These are phyloP conservation scores for Lycium ferocissimum DNA, from an alignment of 257 asterid genomes.

Conservation along the genomic window DNA sequence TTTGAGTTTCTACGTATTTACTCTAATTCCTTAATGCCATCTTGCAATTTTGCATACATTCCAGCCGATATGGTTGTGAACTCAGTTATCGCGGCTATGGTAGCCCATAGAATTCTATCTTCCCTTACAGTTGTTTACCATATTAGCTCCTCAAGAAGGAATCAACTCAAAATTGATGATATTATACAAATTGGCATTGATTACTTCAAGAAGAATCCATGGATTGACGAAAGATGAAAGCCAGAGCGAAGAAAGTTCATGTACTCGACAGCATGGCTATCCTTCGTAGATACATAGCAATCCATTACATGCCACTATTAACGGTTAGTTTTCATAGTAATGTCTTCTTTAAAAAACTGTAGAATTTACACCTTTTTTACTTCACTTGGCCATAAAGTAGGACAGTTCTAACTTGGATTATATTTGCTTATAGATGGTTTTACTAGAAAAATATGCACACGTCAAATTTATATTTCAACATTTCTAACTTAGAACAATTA, in stretches of 20 bases:
- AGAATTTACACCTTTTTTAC: not conserved
- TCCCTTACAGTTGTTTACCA: not conserved
- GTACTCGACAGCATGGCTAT: slow-evolving; percentile 11
- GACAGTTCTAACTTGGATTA: not conserved
- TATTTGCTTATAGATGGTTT: not conserved
- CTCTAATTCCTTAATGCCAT: not conserved
- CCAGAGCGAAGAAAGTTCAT: not conserved
- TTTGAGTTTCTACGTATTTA: not conserved
- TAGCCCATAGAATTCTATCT: not conserved
- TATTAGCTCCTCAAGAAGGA: not conserved
- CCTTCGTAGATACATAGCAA: slow-evolving; percentile 27
- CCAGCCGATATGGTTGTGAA: not conserved
- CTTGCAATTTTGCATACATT: not conserved
- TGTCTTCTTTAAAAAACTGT: not conserved
- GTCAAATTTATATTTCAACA: too few relatives aligned
- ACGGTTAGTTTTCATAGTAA: slow-evolving; percentile 27
- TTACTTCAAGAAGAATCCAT: slow-evolving; percentile 26
- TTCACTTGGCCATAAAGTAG: not conserved
- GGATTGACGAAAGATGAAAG: slow-evolving; percentile 17
- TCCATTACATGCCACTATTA: slow-evolving; percentile 32
- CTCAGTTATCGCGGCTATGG: not conserved
- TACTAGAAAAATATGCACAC: not conserved
- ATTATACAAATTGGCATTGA: not conserved
- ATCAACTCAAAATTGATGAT: not conserved
- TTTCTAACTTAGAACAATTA: too few relatives aligned